These are phyloP conservation scores for Exophiala viscosa DNA, from an alignment of 2,329 filamentous ascomycete genomes.

Conservation along the genomic window DNA sequence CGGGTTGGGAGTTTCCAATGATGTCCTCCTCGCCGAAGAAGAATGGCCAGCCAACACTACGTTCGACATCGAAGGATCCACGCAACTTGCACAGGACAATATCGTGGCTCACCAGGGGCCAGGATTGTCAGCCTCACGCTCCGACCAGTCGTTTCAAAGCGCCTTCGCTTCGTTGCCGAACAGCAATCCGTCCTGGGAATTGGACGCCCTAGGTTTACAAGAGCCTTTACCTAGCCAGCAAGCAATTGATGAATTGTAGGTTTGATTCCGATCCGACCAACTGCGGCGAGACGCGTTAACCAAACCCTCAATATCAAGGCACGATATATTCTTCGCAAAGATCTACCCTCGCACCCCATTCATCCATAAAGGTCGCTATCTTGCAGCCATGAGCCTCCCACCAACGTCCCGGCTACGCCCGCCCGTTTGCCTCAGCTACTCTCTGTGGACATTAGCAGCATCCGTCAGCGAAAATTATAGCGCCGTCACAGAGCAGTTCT, in stretches of 20 bases:
- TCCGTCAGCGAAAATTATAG: conserved; percentile 5
- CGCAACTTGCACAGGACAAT: no score
- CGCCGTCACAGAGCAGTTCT: conserved; percentile 5
- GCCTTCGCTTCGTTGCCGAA: neutral
- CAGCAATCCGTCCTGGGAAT: conserved; percentile 1
- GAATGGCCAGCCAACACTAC: neutral
- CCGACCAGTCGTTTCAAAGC: neutral
- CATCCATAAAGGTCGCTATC: conserved; percentile 5
- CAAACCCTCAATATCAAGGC: neutral
- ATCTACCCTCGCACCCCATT: neutral
- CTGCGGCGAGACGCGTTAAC: no score
- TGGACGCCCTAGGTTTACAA: conserved; percentile 2
- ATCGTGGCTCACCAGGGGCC: no score
- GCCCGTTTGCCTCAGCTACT: conserved; percentile 5
- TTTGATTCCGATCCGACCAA: no score
- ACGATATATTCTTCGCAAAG: conserved; percentile 4
- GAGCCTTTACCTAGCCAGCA: conserved; percentile 6
- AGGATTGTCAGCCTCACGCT: neutral
- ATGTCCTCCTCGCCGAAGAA: neutral
- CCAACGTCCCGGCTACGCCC: conserved; percentile 5
- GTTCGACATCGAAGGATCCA: no score
- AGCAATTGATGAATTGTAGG: conserved; percentile 2
- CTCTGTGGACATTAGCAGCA: conserved; percentile 1
- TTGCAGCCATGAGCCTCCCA: conserved; percentile 6
- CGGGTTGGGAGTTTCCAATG: no score